Conservation (phyloP, 768 basidiomycete species). For the Hortiboletus campestris region DNA sequence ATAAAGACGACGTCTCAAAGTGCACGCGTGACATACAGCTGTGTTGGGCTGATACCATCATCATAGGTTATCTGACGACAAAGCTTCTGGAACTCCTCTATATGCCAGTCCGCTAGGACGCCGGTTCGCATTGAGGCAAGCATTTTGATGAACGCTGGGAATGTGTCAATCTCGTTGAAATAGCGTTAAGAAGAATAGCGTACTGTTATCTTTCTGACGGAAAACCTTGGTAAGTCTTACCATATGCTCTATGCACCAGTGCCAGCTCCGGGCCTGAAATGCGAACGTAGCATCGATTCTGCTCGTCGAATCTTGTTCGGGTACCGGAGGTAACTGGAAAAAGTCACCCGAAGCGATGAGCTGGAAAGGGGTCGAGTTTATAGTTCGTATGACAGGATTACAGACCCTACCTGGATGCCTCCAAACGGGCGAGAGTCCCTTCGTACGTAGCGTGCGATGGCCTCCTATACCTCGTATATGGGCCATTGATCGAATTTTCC, state of each 20-base stretch:
- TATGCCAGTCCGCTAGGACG: slow-evolving; percentile 58
- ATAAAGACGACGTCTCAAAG: neutral
- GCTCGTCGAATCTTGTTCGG: slow-evolving; percentile 46
- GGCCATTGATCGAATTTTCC: slow-evolving; percentile 12
- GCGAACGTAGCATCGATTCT: slow-evolving; percentile 54
- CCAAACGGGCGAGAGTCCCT: slow-evolving; percentile 52
- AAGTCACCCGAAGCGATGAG: slow-evolving; percentile 77
- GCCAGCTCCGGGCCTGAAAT: slow-evolving; percentile 67
- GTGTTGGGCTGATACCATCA: slow-evolving; percentile 85
- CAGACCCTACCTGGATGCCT: slow-evolving; percentile 54
- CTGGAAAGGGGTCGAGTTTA: slow-evolving; percentile 34
- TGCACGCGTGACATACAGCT: slow-evolving; percentile 56
- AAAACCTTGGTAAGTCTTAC: slow-evolving; percentile 62
- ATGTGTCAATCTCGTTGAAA: neutral
- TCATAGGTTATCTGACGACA: slow-evolving; percentile 63
- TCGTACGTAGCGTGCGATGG: slow-evolving; percentile 45
- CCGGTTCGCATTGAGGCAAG: slow-evolving; percentile 98
- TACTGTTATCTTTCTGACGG: slow-evolving; percentile 63
- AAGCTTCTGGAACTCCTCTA: slow-evolving; percentile 64
- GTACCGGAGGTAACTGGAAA: slow-evolving; percentile 77
- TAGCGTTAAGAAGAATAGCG: neutral
- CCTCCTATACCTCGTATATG: slow-evolving; percentile 20
- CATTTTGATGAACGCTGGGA: slow-evolving; percentile 86
- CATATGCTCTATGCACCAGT: slow-evolving; percentile 45
- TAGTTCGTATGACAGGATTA: neutral